These are phyloP conservation scores for Blastocystis sp. DNA, from an alignment of 352 stramenopile species.

Conservation along the genomic window DNA sequence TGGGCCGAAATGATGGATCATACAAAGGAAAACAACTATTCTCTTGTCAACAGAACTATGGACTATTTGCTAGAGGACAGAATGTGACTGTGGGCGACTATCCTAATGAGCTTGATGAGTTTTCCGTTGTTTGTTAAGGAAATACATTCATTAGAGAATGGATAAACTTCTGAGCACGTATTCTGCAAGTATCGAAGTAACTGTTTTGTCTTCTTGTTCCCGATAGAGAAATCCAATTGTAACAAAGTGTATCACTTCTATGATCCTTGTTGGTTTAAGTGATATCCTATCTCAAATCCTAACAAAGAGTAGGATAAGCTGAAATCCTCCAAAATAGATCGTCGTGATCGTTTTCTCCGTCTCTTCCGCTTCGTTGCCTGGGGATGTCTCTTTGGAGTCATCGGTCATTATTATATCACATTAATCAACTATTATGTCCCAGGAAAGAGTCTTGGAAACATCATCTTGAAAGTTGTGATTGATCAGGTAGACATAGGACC, in stretches of 20 bases:
- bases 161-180: background rate
- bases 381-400: constrained; percentile 7
- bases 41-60: constrained; percentile 79
- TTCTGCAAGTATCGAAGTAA: background rate
- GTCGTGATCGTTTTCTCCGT: background rate
- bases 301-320: background rate
- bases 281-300: constrained; percentile 49
- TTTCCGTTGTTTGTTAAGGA: constrained; percentile 60
- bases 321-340: background rate
- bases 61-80: constrained; percentile 83
- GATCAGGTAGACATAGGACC: background rate
- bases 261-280: constrained; percentile 26
- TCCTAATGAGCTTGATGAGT: constrained; percentile 73
- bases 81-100: constrained; percentile 80
- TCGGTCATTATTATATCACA: constrained; percentile 18
- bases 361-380: constrained; percentile 41
- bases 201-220: background rate
- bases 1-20: constrained; percentile 82
- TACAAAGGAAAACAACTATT: constrained; percentile 85
- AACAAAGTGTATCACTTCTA: constrained; percentile 56
- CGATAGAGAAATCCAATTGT: constrained; percentile 33
- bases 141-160: background rate
- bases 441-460: background rate
- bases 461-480: constrained; percentile 8
- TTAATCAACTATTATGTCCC: constrained; percentile 12